phyloP scores from a whole-genome alignment of 306 rosid species.

The Abrus precatorius region DNA sequence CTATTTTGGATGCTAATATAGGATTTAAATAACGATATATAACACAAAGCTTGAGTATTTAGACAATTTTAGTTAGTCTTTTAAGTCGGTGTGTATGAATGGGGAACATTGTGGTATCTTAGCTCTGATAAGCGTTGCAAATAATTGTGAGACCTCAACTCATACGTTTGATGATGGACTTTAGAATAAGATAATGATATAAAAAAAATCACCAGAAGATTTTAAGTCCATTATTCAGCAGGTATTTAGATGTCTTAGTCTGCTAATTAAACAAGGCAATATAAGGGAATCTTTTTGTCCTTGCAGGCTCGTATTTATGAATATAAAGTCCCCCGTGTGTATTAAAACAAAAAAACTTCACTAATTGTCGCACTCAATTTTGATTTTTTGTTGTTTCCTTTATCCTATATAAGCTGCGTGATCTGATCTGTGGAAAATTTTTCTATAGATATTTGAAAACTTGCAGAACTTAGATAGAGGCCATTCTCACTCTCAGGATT shows the following conservation, averaged over 20 bases:
- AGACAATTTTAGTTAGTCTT: not conserved
- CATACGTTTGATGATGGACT: not conserved
- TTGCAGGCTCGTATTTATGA: not conserved
- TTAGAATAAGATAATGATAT: slow-evolving; percentile 10
- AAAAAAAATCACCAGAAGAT: not conserved
- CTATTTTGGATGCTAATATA: not conserved
- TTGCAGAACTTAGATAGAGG: not conserved
- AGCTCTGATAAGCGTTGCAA: not conserved
- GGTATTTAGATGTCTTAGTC: not conserved
- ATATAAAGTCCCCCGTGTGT: not conserved
- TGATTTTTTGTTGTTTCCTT: not conserved
- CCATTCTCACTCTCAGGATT: slow-evolving; percentile 2
- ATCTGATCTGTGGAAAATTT: not conserved
- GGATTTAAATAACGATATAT: not conserved
- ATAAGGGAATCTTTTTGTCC: not conserved
- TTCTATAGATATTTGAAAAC: slow-evolving; percentile 3
- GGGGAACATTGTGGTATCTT: not conserved
- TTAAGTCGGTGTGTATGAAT: not conserved
- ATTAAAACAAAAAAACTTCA: not conserved
- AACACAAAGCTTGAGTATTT: not conserved
- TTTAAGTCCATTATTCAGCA: not conserved
- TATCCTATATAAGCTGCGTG: not conserved
- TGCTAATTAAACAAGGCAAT: slow-evolving; percentile 22
- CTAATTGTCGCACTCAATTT: not conserved
- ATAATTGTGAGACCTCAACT: not conserved